phyloP scores from a whole-genome alignment of 257 asterid genomes.

The Fraxinus anomala region DNA sequence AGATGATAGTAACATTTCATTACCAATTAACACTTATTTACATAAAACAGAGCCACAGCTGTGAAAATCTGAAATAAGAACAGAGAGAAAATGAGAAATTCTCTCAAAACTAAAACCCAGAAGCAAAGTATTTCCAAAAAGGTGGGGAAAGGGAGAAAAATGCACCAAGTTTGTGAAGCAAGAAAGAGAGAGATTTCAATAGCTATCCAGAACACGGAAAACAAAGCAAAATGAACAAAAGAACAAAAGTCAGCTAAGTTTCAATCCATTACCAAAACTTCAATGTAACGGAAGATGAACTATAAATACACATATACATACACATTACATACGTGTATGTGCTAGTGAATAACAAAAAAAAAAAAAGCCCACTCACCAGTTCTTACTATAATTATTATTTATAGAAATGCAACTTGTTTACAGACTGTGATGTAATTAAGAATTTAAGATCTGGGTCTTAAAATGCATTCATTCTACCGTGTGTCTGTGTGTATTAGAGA shows the following conservation, averaged over 20 bases:
- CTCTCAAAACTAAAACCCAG: slow-evolving; percentile 18
- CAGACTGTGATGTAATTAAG: slow-evolving; percentile 13
- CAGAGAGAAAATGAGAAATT: slow-evolving; percentile 3
- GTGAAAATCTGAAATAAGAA: slow-evolving; percentile 4
- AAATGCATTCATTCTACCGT: slow-evolving; percentile 26
- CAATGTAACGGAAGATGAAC: slow-evolving; percentile 27
- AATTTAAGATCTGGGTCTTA: slow-evolving; percentile 35
- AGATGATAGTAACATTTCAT: slow-evolving; percentile 15
- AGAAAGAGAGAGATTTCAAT: slow-evolving; percentile 17
- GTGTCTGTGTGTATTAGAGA: slow-evolving; percentile 24
- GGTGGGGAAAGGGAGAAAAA: slow-evolving; percentile 9
- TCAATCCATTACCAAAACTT: slow-evolving; percentile 24
- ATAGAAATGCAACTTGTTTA: slow-evolving; percentile 13
- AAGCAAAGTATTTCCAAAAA: slow-evolving; percentile 20
- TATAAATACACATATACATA: neutral
- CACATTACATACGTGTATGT: slow-evolving; percentile 5
- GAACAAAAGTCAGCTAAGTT: neutral
- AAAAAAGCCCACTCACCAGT: slow-evolving; percentile 35
- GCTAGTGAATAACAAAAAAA: neutral
- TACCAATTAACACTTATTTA: slow-evolving; percentile 19
- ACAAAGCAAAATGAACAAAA: slow-evolving; percentile 31
- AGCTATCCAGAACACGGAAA: slow-evolving; percentile 40
- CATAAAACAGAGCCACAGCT: slow-evolving; percentile 12
- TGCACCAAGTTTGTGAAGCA: slow-evolving; percentile 15
- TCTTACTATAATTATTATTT: slow-evolving; percentile 27